Evolutionary conservation across 1,284 basidiomycete species (phyloP), one percentile per base, ranked within the genome.

Genomic region (Leccinum fallax): DNA sequence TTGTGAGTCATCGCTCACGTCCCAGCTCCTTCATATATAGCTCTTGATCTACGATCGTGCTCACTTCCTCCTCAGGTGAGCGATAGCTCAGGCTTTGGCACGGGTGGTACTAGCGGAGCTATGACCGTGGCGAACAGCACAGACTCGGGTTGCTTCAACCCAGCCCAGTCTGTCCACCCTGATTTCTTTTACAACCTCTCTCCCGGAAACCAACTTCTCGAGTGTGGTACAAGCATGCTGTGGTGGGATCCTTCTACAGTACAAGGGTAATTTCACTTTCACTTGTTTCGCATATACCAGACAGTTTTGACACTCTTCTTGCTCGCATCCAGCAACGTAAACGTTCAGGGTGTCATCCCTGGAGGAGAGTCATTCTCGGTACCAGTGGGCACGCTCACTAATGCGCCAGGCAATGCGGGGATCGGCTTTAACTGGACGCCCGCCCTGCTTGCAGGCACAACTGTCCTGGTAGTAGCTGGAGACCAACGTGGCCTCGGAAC

Each of bases 311-410:
- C 34, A 66, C 56, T 4, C 10, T 0, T 26, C 16, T 19, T 30
- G 3, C 6, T 2, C 59, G 9, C 57, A 21, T 57, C 51, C 62
- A 88, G 88, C 9, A 81, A 71, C 2, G 81, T 85, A 3, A 81
- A 74, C 32, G 88, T 92, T 72, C 78, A 85, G 48, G 90, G 89
- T 7, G 78, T 92, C 49, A 92, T 93, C 32, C 92, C 91, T 1
- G 90, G 89, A 2, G 91, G 91, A 15, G 76, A 90, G 55, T 89
- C 90, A 0, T 92, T 92, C 70, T 69, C 79, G 7, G 82, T 93
- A 60, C 85, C 87, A 1, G 60, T 80, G 60, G 78, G 78, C 5
- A 34, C 67, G 2, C 71, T 85, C 28, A 81, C 85, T 2, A 74
- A 77, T 10, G 73, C 80, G 0, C 24, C 70, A 0, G 63, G 68